phyloP scores from a whole-genome alignment of 2,329 filamentous ascomycete genomes.

The Dothidotthia symphoricarpi region DNA sequence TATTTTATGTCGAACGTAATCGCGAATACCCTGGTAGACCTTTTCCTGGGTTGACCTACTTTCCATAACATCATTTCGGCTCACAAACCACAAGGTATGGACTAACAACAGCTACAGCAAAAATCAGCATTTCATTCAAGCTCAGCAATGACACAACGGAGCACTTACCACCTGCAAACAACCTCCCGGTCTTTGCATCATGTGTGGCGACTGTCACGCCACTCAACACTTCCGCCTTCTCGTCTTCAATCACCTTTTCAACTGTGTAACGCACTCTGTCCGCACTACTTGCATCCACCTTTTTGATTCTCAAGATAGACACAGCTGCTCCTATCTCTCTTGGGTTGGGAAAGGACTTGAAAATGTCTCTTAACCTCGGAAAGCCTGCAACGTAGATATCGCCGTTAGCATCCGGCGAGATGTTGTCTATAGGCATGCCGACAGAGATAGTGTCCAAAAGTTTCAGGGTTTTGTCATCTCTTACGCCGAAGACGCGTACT shows the following conservation, averaged over 20 bases:
- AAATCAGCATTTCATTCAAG: neutral
- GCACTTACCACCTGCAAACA: constrained; percentile 27
- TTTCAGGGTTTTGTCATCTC: constrained; percentile 14
- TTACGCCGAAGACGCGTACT: constrained; percentile 22
- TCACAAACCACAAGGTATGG: constrained; percentile 12
- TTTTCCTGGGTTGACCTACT: no score
- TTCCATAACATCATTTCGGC: neutral
- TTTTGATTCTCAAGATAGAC: constrained; percentile 24
- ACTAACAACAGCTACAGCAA: constrained; percentile 6
- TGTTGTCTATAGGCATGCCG: constrained; percentile 30
- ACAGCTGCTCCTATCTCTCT: constrained; percentile 10
- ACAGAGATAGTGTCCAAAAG: constrained; percentile 24
- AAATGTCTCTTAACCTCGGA: constrained; percentile 8
- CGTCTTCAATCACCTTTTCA: constrained; percentile 31
- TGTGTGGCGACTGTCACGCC: constrained; percentile 27
- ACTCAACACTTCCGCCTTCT: constrained; percentile 18
- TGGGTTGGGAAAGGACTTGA: constrained; percentile 17
- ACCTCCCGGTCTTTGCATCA: constrained; percentile 25
- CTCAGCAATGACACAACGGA: neutral
- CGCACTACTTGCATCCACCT: constrained; percentile 1
- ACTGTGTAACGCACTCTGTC: constrained; percentile 17
- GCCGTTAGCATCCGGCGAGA: constrained; percentile 26
- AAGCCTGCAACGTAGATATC: constrained; percentile 28
- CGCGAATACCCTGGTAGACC: no score
- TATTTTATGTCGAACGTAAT: no score